Evolutionary conservation across 768 basidiomycete genomes (phyloP).

Genomic region (Russula earlei): DNA sequence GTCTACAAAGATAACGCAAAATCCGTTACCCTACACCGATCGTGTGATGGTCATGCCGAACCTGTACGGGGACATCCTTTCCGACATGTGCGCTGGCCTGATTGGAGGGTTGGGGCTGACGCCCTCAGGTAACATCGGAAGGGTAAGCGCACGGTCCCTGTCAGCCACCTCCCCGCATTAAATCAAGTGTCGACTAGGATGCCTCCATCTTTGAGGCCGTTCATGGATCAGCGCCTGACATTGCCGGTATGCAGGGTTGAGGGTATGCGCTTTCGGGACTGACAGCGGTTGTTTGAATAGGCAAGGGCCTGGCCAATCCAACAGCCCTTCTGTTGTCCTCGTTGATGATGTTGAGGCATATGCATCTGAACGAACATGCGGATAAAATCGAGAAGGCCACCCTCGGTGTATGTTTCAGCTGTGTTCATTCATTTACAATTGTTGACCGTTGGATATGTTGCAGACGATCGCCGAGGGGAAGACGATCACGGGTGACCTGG

Average conservation of each 20-base stretch:
- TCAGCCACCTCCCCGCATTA: slow-evolving; percentile 2
- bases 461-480: slow-evolving; percentile 98
- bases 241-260: slow-evolving; percentile 56
- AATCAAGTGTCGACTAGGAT: slow-evolving; percentile 45
- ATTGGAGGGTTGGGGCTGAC: slow-evolving; percentile 97
- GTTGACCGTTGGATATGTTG: neutral
- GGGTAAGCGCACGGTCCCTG: slow-evolving; percentile 38
- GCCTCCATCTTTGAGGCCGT: slow-evolving; percentile 99
- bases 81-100: slow-evolving; percentile 97
- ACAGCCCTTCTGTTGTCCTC: slow-evolving; percentile 94
- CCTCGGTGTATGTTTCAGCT: slow-evolving; percentile 45
- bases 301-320: slow-evolving; percentile 95
- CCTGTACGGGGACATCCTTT: slow-evolving; percentile 90
- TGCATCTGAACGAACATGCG: slow-evolving; percentile 80
- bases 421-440: neutral
- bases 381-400: slow-evolving; percentile 87
- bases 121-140: slow-evolving; percentile 95
- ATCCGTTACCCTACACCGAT: slow-evolving; percentile 88
- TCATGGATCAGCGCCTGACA: slow-evolving; percentile 99
- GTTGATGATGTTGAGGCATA: slow-evolving; percentile 98
- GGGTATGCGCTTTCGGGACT: neutral
- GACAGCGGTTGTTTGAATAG: slow-evolving; percentile 32
- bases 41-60: slow-evolving; percentile 99
- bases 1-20: slow-evolving; percentile 64
- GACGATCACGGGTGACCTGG: slow-evolving; percentile 89